A percentile compares a stretch with the other conserved stretches of the same genome.
phyloP scores from a whole-genome alignment of 2,329 filamentous ascomycete species.

The Cucurbitaria berberidis region DNA sequence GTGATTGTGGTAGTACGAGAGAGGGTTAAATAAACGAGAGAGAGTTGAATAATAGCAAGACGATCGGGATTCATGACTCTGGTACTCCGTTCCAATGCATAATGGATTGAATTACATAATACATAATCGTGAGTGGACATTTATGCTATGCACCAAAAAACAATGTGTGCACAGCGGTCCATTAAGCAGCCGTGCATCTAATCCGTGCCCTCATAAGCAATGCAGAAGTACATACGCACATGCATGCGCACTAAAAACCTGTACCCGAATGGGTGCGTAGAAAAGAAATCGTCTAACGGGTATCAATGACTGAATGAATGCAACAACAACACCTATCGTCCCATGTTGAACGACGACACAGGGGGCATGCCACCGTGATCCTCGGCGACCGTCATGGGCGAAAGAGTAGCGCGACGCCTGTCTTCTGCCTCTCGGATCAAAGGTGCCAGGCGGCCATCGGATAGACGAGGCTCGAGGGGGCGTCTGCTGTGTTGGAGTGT shows the following conservation, averaged over 20 bases:
- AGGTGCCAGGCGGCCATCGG: constrained; percentile 39
- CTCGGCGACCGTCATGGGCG: constrained; percentile 19
- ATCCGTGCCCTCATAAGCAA: not conserved
- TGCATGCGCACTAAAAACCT: not conserved
- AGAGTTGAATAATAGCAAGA: too few species aligned
- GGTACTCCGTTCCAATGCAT: too few species aligned
- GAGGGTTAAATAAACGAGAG: too few species aligned
- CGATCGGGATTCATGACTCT: too few species aligned
- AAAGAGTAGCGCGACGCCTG: constrained; percentile 28
- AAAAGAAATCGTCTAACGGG: constrained; percentile 12
- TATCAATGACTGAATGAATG: constrained; percentile 20
- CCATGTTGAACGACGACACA: constrained; percentile 11
- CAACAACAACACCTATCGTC: not conserved
- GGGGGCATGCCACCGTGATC: constrained; percentile 5
- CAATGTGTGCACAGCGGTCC: not conserved
- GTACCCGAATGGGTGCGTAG: not conserved
- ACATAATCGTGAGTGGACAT: not conserved
- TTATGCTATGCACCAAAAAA: not conserved
- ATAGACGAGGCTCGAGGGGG: constrained; percentile 34
- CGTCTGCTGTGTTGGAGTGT: constrained; percentile 41
- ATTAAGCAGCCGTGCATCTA: too few species aligned
- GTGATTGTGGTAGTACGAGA: too few species aligned
- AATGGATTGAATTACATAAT: not conserved
- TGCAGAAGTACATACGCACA: not conserved
- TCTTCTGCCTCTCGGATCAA: constrained; percentile 39